Evolutionary conservation across 2,329 filamentous ascomycete genomes (phyloP).

Genomic region (Ilyonectria robusta): DNA sequence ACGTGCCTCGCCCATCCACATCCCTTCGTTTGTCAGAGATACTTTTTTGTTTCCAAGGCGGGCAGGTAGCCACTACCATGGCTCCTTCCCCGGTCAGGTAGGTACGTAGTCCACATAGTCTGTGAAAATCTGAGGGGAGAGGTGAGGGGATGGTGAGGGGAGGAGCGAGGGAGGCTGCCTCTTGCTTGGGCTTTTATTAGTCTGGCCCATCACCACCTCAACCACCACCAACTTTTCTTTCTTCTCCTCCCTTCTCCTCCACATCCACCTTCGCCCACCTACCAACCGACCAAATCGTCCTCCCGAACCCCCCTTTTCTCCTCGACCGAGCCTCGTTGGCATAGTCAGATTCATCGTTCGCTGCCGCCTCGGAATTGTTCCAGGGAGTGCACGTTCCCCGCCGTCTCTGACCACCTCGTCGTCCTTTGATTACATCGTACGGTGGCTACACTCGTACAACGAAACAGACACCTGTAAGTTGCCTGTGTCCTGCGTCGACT

Average conservation of each 20-base stretch:
- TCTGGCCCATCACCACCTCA: conserved; percentile 38
- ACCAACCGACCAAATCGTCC: conserved; percentile 18
- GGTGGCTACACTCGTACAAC: conserved; percentile 47
- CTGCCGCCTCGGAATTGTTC: conserved; percentile 37
- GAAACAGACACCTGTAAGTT: conserved; percentile 45
- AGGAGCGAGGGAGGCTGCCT: conserved; percentile 25
- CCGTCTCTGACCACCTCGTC: conserved; percentile 46
- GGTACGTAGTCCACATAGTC: conserved; percentile 23
- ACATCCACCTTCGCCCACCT: conserved; percentile 27
- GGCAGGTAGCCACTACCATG: conserved; percentile 23
- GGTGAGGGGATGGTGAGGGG: conserved; percentile 6
- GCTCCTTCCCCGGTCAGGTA: conserved; percentile 19
- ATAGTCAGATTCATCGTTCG: conserved; percentile 37
- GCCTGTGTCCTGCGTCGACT: conserved; percentile 34
- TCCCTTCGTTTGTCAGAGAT: conserved; percentile 24
- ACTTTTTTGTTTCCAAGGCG: conserved; percentile 20
- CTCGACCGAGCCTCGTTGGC: conserved; percentile 27
- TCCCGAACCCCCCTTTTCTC: conserved; percentile 30
- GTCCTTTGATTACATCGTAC: conserved; percentile 48
- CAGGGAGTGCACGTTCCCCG: conserved; percentile 47
- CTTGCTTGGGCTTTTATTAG: conserved; percentile 38
- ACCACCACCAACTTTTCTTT: conserved; percentile 36
- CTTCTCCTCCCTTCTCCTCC: conserved; percentile 29
- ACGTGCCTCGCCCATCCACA: conserved; percentile 17
- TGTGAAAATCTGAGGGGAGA: conserved; percentile 16